Conservation (phyloP, 192 early-diverging fungal genomes). For the Coemansia umbellata region DNA sequence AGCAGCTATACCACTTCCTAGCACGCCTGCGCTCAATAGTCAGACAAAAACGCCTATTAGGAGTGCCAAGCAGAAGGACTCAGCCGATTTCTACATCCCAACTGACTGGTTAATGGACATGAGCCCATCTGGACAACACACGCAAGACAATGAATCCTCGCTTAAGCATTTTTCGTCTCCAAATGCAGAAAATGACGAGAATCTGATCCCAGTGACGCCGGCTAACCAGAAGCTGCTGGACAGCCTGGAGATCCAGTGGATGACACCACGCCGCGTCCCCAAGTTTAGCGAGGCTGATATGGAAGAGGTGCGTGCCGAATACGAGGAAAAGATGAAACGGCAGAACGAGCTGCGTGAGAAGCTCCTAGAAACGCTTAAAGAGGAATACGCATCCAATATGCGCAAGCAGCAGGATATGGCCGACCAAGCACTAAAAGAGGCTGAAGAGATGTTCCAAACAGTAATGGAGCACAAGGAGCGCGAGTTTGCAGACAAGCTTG, state of each 20-base stretch:
- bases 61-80: not conserved
- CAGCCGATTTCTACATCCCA: conserved; percentile 40
- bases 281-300: conserved; percentile 48
- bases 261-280: conserved; percentile 42
- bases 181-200: not conserved
- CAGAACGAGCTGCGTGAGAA: conserved; percentile 43
- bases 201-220: conserved; percentile 43
- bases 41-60: conserved; percentile 15
- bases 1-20: conserved; percentile 42
- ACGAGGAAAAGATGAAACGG: conserved; percentile 25
- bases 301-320: conserved; percentile 18
- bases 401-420: conserved; percentile 28
- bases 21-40: conserved; percentile 22
- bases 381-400: conserved; percentile 42
- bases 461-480: conserved; percentile 25
- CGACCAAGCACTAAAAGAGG: conserved; percentile 30
- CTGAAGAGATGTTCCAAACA: conserved; percentile 25
- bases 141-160: conserved; percentile 4
- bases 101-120: conserved; percentile 49
- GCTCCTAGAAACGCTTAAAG: conserved; percentile 35
- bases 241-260: conserved; percentile 46
- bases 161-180: conserved; percentile 10
- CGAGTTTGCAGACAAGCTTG: conserved; percentile 31
- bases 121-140: conserved; percentile 7
- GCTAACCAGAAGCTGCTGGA: conserved; percentile 45